Evolutionary conservation across 1,139 yeast genomes (phyloP), one percentile per base, ranked within the genome.

Genomic region (Pichia sp.): DNA sequence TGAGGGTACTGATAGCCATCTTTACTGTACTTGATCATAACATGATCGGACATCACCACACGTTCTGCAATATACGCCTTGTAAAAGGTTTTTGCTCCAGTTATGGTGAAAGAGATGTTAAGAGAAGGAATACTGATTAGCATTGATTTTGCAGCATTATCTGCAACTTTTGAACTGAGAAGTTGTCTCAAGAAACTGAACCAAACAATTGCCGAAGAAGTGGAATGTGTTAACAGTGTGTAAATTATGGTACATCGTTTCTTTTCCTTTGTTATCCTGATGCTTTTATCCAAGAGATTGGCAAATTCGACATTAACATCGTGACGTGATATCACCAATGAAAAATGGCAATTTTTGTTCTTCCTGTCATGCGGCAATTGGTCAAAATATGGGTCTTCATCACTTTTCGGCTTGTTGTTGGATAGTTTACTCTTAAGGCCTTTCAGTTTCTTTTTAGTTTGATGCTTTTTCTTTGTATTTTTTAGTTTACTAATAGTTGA

Each of bases 281-380:
- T 72, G 0, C 93, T 78, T 63, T 87, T 85, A 64, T 90, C 97
- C 47, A 85, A 70, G 1, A 79, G 68, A 48, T 87, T 87, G 64
- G 85, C 87, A 48, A 88, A 74, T 31, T 72, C 75, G 4, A 85
- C 81, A 1, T 65, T 63, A 11, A 76, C 67, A 29, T 63, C 62
- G 11, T 53, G 51, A 13, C 51, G 54, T 2, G 66, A 59, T 6
- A 67, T 42, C 2, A 60, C 56, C 5, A 67, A 47, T 41, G 64
- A 64, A 54, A 65, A 65, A 19, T 64, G 62, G 44, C 64, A 50
- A 44, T 42, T n/a, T 23, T 45, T 48, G 11, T 51, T 29, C 10
- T 16, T 34, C 16, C 31, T 46, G 13, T 31, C 66, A 62, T 34
- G 64, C 61, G 1, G 66, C 73, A 29, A 64, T 7, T 34, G 6